Evolutionary conservation across 352 stramenopile genomes (phyloP).

Genomic region (Globisporangium cystogenes): DNA sequence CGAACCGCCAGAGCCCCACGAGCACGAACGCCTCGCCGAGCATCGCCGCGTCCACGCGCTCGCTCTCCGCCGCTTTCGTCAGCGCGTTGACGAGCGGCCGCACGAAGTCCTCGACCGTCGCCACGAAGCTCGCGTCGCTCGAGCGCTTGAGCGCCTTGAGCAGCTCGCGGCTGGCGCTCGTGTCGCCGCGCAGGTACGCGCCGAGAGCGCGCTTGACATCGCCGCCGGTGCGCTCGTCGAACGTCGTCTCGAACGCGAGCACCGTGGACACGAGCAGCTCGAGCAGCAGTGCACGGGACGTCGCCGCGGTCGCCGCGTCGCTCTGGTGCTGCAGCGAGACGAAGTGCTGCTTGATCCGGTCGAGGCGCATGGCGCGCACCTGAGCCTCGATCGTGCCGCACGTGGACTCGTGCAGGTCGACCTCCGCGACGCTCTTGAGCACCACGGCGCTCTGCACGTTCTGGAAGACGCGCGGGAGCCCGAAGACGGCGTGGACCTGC

Average conservation of each 20-base stretch:
- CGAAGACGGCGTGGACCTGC: conserved; percentile 31
- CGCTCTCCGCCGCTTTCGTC: neutral
- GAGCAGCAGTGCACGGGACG: conserved; percentile 26
- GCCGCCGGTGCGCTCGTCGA: conserved; percentile 9
- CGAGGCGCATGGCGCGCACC: conserved; percentile 34
- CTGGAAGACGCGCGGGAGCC: conserved; percentile 56
- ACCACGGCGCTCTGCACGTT: conserved; percentile 44
- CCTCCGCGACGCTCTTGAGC: conserved; percentile 51
- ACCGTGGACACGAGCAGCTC: conserved; percentile 48
- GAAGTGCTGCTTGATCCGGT: conserved; percentile 51
- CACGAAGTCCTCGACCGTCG: conserved; percentile 8
- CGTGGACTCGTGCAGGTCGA: conserved; percentile 51
- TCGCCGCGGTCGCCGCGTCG: conserved; percentile 12
- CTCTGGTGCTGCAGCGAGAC: conserved; percentile 14
- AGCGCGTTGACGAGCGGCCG: conserved; percentile 11
- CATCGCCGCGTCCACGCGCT: neutral
- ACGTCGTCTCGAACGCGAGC: conserved; percentile 49
- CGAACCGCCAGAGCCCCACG: conserved; percentile 91
- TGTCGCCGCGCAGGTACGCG: neutral
- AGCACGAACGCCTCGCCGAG: conserved; percentile 84
- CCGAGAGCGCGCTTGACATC: conserved; percentile 14
- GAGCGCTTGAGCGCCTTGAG: conserved; percentile 12
- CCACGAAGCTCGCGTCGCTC: conserved; percentile 12
- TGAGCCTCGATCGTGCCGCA: conserved; percentile 50
- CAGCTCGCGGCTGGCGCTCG: neutral